Percentiles rank a stretch among this genome's conserved stretches.
Evolutionary conservation across 164 flowering plant species (phyloP).

Genomic region (Vitis amurensis): DNA sequence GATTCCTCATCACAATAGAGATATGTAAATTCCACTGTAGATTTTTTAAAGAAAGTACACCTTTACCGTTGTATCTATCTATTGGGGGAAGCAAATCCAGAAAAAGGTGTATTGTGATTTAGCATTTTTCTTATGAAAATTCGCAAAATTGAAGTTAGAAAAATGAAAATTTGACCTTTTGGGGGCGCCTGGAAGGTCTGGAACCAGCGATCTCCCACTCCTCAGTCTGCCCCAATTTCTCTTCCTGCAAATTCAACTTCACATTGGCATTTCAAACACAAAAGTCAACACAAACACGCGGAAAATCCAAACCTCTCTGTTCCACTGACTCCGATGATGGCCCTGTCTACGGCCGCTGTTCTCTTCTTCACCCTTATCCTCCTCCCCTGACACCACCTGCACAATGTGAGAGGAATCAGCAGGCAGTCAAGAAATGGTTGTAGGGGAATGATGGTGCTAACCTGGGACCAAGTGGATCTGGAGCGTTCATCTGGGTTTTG

Average conservation of each 20-base stretch:
- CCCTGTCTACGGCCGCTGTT: constrained; percentile 7
- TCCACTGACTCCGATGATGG: constrained; percentile 15
- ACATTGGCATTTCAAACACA: neutral
- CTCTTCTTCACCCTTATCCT: constrained; percentile 33
- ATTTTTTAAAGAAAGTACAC: too few species aligned
- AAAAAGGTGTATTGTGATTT: too few species aligned
- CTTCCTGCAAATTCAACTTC: constrained; percentile 29
- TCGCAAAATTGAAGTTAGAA: neutral
- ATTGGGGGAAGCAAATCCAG: too few species aligned
- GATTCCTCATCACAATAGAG: too few species aligned
- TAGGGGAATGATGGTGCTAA: constrained; percentile 6
- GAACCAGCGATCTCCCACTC: constrained; percentile 30
- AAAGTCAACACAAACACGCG: neutral
- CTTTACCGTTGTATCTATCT: too few species aligned
- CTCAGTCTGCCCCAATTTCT: constrained; percentile 18
- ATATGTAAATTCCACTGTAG: too few species aligned
- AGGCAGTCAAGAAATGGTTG: too few species aligned
- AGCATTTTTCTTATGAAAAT: neutral
- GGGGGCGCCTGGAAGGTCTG: constrained; percentile 34
- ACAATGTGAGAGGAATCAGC: constrained; percentile 4
- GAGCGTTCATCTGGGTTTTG: constrained; percentile 53
- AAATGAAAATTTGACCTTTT: constrained; percentile 25
- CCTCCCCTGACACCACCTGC: constrained; percentile 66
- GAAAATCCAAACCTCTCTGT: constrained; percentile 14
- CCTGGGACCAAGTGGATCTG: constrained; percentile 93